Base-by-base conservation (phyloP, 2,329 filamentous ascomycete species). In the Tolypocladium ophioglossoides region DNA sequence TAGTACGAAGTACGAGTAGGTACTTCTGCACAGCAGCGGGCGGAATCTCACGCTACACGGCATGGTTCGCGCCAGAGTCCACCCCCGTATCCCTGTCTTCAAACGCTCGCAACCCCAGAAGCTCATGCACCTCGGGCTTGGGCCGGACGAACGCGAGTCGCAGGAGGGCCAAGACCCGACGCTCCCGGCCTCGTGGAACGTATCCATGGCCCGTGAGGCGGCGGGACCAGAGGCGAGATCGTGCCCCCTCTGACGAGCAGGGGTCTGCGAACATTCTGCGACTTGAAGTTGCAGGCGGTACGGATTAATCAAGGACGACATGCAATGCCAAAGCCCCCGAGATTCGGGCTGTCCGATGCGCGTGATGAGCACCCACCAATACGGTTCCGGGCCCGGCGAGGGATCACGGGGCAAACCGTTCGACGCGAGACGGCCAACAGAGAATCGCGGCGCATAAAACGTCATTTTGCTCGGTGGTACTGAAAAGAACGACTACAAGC, bases 71-170 rank as follows among this genome's bases (percentile, higher is more conserved):
- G 49, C 49, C 49, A 12, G 22, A 11, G 14, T n/a, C 39, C 49
- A 18, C 35, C 35, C 47, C 35, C 49, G 2, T 11, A 27, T 38
- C 38, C 51, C 51, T 44, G 40, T 44, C 38, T 5, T 50, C 49
- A 50, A 50, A 50, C 49, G 35, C 22, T 50, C 35, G 24, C 49
- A 27, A 37, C 38, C 51, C 39, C 39, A 41, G 27, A 35, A n/a
- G 40, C 32, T 37, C 32, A 46, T 47, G 51, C 51, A n/a, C n/a
- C 18, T 52, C 52, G 35, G 38, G 52, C 27, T 47, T 48, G 35
- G 38, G 52, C 49, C 48, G 53, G 49, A 54, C 53, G 53, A 54
- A 54, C 49, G 35, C 40, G 53, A 54, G 53, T 51, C 53, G 51
- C 40, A 27, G 49, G 16, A 35, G 27, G 32, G 24, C 37, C 46